Base-by-base conservation (phyloP, 164 flowering plant species). In the Vitis amurensis region DNA sequence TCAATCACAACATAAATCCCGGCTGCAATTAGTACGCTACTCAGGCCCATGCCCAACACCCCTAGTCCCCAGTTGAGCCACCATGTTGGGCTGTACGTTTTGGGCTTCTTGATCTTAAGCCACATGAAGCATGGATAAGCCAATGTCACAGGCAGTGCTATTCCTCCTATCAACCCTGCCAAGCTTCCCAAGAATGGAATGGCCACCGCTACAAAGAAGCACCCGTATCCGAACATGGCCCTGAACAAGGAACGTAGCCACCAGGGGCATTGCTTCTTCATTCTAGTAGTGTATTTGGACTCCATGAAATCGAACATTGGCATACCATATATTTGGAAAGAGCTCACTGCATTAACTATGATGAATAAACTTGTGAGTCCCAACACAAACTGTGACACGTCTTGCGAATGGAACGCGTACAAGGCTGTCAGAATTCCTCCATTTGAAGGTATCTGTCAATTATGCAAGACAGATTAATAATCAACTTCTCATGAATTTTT, bases 91-190 rank as follows among this genome's bases (percentile, higher is more conserved):
- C 85, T 58, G 57, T 66, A 78, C 49, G 10, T 61, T 76, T 85
- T 71, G 0, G 93, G 94, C 64, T 86, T 89, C 85, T 84, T 91
- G 11, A 88, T 63, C 63, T 76, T 61, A n/a, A 86, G 70, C 92
- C 94, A 93, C 91, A 93, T 91, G 77, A 89, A 89, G 77, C 98
- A 93, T 9, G 98, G 98, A 49, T 88, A 87, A 6, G 86, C 91
- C 29, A 91, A 76, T 3, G 94, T 91, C 44, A 93, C 80, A 0
- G 98, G 93, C 65, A 89, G 79, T 0, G 92, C 76, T 0, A 93
- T 57, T 8, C 97, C 98, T 53, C 97, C 91, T 0, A 82, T 49
- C 1, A 87, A 69, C 6, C 86, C 85, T 0, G 84, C 81, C 12
- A 85, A 8, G 72, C 82, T 84, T 1, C 79, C 75, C 23, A 84